These are phyloP conservation scores for Platanus orientalis DNA, from an alignment of 164 flowering plant genomes.

Conservation along the genomic window DNA sequence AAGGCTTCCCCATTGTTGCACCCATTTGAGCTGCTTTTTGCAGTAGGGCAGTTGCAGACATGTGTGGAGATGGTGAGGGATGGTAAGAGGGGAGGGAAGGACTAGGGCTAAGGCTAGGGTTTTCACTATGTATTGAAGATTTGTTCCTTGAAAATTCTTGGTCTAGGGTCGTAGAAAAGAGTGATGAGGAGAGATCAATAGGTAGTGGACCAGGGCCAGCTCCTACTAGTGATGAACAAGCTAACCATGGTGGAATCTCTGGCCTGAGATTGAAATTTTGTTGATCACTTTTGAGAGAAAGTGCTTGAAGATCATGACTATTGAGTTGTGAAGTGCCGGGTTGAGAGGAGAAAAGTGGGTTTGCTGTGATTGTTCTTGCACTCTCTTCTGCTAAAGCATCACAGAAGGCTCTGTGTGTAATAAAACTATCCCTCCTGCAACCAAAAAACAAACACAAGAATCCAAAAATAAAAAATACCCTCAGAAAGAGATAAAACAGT, in stretches of 20 bases:
- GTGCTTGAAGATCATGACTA: slow-evolving; percentile 26
- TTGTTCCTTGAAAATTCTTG: slow-evolving; percentile 22
- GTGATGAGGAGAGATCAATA: slow-evolving; percentile 26
- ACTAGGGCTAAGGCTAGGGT: slow-evolving; percentile 16
- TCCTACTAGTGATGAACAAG: slow-evolving; percentile 22
- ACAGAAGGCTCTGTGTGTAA: too few species aligned
- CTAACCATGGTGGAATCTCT: slow-evolving; percentile 58
- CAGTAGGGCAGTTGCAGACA: slow-evolving; percentile 99
- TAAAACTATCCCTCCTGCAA: too few species aligned
- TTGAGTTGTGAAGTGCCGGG: slow-evolving; percentile 16
- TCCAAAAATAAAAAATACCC: too few species aligned
- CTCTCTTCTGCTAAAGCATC: slow-evolving; percentile 56
- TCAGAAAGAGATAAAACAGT: too few species aligned
- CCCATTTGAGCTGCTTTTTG: too few species aligned
- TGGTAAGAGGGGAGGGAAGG: slow-evolving; percentile 24
- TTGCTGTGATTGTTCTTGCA: slow-evolving; percentile 44
- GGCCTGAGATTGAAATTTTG: slow-evolving; percentile 24
- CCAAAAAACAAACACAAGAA: too few species aligned
- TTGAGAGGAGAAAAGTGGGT: slow-evolving; percentile 27
- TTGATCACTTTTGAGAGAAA: slow-evolving; percentile 42
- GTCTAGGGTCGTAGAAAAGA: slow-evolving; percentile 28
- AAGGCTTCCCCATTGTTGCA: slow-evolving; percentile 40
- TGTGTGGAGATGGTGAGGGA: slow-evolving; percentile 43
- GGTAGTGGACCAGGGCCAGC: slow-evolving; percentile 18
- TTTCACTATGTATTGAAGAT: slow-evolving; percentile 10